Conservation (phyloP, 208 protist genomes). For the Zelonia costaricensis region DNA sequence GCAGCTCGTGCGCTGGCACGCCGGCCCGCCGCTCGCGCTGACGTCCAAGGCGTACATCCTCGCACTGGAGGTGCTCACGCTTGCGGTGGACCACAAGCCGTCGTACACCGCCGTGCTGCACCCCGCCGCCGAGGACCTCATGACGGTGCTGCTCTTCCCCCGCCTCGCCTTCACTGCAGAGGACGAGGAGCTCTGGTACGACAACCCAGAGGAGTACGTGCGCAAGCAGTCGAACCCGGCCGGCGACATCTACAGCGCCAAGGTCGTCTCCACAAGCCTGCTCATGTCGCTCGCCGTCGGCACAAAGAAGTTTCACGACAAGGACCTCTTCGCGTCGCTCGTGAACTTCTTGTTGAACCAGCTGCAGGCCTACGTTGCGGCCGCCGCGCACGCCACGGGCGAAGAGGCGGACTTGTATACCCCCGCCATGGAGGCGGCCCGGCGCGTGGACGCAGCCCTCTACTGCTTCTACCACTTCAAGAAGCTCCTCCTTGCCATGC, state of each 20-base stretch:
- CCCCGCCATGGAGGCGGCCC: slow-evolving; percentile 45
- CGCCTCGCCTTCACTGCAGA: slow-evolving; percentile 79
- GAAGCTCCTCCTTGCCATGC: slow-evolving; percentile 46
- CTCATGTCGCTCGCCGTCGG: slow-evolving; percentile 65
- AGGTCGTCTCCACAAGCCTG: slow-evolving; percentile 69
- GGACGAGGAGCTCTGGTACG: slow-evolving; percentile 86
- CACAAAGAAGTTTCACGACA: slow-evolving; percentile 70
- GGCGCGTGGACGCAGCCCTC: slow-evolving; percentile 69
- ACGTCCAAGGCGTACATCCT: slow-evolving; percentile 90
- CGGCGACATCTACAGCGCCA: slow-evolving; percentile 83
- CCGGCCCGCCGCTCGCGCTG: slow-evolving; percentile 36
- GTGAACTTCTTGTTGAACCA: slow-evolving; percentile 81
- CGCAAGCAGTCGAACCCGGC: slow-evolving; percentile 78
- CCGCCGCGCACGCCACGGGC: slow-evolving; percentile 28
- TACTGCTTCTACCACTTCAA: slow-evolving; percentile 82
- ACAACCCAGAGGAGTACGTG: slow-evolving; percentile 93
- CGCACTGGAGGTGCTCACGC: slow-evolving; percentile 66
- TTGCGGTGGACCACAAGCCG: slow-evolving; percentile 39
- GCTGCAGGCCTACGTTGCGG: slow-evolving; percentile 46
- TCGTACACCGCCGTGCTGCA: slow-evolving; percentile 52
- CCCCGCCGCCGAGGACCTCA: slow-evolving; percentile 66
- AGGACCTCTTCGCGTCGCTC: slow-evolving; percentile 45
- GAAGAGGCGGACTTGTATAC: slow-evolving; percentile 31
- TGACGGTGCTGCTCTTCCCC: slow-evolving; percentile 87
- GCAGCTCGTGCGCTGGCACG: slow-evolving; percentile 79